Evolutionary conservation across 441 rosid genomes (phyloP), one percentile per base, ranked within the genome.

Genomic region (Jatropha multifida): DNA sequence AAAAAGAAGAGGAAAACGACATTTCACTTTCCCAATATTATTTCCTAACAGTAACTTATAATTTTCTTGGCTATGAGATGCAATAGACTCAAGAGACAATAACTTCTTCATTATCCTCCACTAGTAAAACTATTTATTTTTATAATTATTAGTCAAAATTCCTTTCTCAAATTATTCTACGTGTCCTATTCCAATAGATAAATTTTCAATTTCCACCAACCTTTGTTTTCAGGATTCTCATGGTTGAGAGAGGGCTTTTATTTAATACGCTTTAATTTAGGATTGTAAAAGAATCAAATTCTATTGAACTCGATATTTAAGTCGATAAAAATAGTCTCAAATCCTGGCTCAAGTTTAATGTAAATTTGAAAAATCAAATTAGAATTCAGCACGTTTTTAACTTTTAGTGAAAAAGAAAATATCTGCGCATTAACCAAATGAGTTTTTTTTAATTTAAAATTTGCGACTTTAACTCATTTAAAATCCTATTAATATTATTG

Each of bases 81-180:
- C 32, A 65, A 10, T 18, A 20, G 27, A 65, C n/a, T 65, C 68
- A 18, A 65, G 27, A 65, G 12, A 41, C 13, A 40, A 40, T 7
- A 65, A 40, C 51, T 65, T 65, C 15, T 41, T 65, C 23, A 40
- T 65, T 65, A 65, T 65, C 68, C 51, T 38, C 4, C 37, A 60
- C 10, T 26, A 27, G 20, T 7, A 40, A 14, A 15, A 20, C 7
- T 42, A 42, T 17, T 20, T 2, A 12, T 11, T 59, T 59, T 20
- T 23, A 2, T 42, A 42, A 42, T 27, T 27, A 26, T 2, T 12
- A 26, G 37, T 59, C 63, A 27, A 60, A 58, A 27, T 27, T 60
- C 65, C 7, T 27, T 27, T 12, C 4, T 61, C 40, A 1, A 18
- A 56, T 56, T 20, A 56, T 56, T 56, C 11, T 15, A 56, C 9